Base-by-base conservation (phyloP, 2,329 filamentous ascomycete genomes). In the Fusarium equiseti region DNA sequence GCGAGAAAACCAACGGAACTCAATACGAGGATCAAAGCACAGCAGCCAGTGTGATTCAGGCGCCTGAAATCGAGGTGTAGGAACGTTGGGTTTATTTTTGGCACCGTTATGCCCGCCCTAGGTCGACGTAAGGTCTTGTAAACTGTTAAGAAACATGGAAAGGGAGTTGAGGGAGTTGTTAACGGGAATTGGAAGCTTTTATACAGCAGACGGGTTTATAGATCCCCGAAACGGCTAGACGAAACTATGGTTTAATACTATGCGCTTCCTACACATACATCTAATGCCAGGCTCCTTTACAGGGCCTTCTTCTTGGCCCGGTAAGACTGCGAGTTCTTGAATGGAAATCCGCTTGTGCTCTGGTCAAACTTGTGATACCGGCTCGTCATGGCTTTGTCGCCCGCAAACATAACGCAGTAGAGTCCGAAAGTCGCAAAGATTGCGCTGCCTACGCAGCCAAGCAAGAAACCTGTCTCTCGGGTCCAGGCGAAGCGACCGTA, bases 401-500 rank as follows among this genome's bases (percentile, higher is more conserved):
- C 79, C 2, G 78, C 80, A 66, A 81, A 81, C 77, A 81, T 75
- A 61, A 80, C 73, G 59, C 77, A 76, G 71, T 77, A 72, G 43
- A 77, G 42, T 57, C 77, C 93, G 46, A 92, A 81, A 4, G 84
- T 83, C 3, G 88, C 89, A 63, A 95, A 80, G 38, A 81, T 72
- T 10, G 84, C 83, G 70, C 86, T 90, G 22, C 86, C 88, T 3
- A 86, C 73, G 69, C 88, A 85, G 0, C 89, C 91, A 8, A 92
- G 77, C 2, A 86, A 80, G 76, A 90, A 92, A 1, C 85, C 87
- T 13, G 86, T 83, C 74, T 89, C 85, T 8, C 84, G 83, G 78
- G 81, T 82, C 56, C 82, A 80, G n/a, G 85, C 84, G 81, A 90
- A 93, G 77, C 89, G 87, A 51, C 85, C 85, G 80, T 95, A 96